Evolutionary conservation across 2,329 filamentous ascomycete species (phyloP).

Genomic region (Apiospora rasikravindrae): DNA sequence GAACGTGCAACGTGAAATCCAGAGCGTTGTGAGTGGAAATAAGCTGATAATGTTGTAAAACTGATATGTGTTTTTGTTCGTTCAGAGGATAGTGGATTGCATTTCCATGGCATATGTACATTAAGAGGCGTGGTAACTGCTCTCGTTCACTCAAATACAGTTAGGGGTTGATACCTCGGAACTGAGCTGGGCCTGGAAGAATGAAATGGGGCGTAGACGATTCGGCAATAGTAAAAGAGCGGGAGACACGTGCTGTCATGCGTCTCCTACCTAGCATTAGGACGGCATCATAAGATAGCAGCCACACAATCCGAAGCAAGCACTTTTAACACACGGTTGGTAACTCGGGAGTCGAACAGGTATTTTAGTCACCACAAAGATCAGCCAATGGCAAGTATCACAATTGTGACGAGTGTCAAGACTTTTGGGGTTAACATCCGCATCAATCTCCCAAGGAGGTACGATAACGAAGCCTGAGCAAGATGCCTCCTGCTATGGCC

Average conservation of each 20-base stretch:
- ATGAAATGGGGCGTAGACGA: not conserved
- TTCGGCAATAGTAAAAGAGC: not conserved
- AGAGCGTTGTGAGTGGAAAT: not conserved
- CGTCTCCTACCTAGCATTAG: not conserved
- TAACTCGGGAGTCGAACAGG: too few species aligned
- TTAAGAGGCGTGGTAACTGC: not conserved
- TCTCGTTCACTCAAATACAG: not conserved
- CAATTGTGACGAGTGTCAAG: not conserved
- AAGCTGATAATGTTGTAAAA: slow-evolving; percentile 9
- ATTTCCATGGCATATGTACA: not conserved
- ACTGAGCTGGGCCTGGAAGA: not conserved
- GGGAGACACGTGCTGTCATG: not conserved
- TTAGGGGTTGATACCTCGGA: too few species aligned
- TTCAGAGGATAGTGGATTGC: not conserved
- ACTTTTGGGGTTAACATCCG: not conserved
- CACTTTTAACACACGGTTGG: not conserved
- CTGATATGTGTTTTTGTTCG: not conserved
- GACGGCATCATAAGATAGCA: not conserved
- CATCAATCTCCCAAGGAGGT: not conserved
- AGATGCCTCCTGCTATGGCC: not conserved
- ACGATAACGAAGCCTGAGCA: not conserved
- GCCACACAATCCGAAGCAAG: not conserved
- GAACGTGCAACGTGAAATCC: slow-evolving; percentile 25
- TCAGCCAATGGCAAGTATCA: not conserved
- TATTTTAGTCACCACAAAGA: not conserved